phyloP scores from a whole-genome alignment of 1,284 basidiomycete species.

The Ganoderma lucidum region DNA sequence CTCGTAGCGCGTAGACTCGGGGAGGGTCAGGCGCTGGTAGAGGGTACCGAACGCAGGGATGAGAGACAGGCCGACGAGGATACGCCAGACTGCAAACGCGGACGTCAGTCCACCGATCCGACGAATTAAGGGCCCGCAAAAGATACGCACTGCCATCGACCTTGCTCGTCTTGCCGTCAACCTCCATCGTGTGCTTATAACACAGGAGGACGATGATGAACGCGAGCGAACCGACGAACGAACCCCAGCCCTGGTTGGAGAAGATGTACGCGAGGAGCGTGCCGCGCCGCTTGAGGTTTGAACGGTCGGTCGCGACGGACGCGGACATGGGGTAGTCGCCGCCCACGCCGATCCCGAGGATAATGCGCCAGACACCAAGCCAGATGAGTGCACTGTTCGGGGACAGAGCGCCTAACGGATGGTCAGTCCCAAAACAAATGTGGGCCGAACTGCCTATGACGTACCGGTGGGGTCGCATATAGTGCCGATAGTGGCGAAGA shows the following conservation, averaged over 20 bases:
- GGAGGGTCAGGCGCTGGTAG: constrained; percentile 80
- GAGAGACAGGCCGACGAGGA: constrained; percentile 58
- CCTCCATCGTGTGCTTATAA: constrained; percentile 73
- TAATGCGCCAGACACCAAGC: constrained; percentile 69
- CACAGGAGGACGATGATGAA: constrained; percentile 75
- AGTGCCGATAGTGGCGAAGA: constrained; percentile 71
- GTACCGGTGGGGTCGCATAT: constrained; percentile 57
- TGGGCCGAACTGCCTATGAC: background rate
- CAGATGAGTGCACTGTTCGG: constrained; percentile 64
- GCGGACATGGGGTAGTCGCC: constrained; percentile 88
- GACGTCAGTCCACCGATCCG: no score
- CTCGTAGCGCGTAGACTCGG: constrained; percentile 69
- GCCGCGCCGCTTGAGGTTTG: constrained; percentile 74
- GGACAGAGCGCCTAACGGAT: constrained; percentile 45
- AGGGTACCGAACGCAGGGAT: constrained; percentile 66
- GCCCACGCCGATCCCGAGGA: constrained; percentile 81
- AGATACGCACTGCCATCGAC: constrained; percentile 66
- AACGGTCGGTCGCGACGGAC: constrained; percentile 73
- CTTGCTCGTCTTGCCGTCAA: constrained; percentile 61
- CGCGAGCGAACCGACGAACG: constrained; percentile 69
- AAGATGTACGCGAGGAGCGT: constrained; percentile 81
- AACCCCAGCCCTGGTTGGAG: constrained; percentile 81
- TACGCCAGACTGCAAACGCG: constrained; percentile 53
- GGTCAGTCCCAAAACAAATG: background rate
- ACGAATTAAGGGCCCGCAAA: constrained; percentile 2